A percentile compares a stretch with the other conserved stretches of the same genome.
Evolutionary conservation across 768 basidiomycete species (phyloP).

Genomic region (Inosperma sp.): DNA sequence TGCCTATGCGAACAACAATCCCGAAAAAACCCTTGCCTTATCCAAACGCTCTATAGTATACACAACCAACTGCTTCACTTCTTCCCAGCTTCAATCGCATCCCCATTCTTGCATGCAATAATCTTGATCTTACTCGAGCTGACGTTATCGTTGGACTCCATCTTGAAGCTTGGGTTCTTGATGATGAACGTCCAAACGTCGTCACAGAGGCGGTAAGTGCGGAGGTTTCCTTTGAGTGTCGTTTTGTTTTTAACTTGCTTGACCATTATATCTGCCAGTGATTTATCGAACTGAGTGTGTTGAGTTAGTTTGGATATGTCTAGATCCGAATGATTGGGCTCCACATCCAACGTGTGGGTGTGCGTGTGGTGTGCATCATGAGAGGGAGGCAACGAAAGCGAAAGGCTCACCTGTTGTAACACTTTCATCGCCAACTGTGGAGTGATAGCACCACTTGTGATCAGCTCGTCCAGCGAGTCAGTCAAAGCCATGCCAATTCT

Average conservation of each 20-base stretch:
- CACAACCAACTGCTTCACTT: constrained; percentile 41
- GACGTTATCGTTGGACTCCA: constrained; percentile 85
- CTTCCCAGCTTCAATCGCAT: constrained; percentile 79
- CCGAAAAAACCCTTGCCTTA: no score
- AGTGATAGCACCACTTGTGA: constrained; percentile 93
- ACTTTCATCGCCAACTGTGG: constrained; percentile 99
- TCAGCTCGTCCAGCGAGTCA: constrained; percentile 97
- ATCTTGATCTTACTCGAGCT: constrained; percentile 84
- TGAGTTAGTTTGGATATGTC: background rate
- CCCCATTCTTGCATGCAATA: constrained; percentile 96
- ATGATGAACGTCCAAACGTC: constrained; percentile 99
- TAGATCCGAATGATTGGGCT: no score
- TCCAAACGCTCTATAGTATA: no score
- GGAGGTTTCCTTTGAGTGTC: constrained; percentile 88
- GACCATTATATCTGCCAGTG: constrained; percentile 86
- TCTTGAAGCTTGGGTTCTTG: constrained; percentile 89
- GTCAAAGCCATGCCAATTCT: constrained; percentile 98
- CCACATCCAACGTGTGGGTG: no score
- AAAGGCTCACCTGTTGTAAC: constrained; percentile 98
- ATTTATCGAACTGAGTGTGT: constrained; percentile 83
- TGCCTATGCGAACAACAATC: no score
- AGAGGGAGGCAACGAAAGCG: no score
- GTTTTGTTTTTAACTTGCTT: constrained; percentile 96
- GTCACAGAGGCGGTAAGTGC: constrained; percentile 90
- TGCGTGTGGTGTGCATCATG: no score